These are phyloP conservation scores for Drosera capensis DNA, from an alignment of 148 eudicot genomes.

Conservation along the genomic window DNA sequence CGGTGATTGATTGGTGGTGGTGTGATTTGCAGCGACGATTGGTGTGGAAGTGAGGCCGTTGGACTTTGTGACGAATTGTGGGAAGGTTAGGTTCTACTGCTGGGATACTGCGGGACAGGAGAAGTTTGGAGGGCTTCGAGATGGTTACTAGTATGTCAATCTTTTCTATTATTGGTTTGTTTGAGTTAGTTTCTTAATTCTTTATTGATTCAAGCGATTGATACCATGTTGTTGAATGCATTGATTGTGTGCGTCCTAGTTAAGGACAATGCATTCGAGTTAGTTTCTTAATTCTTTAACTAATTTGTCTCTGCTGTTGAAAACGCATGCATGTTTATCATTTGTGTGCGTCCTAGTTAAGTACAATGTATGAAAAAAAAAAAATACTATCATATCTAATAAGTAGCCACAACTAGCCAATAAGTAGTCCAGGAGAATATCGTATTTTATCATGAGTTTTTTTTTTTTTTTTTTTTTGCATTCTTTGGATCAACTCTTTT, in stretches of 20 bases:
- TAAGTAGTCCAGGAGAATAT: not conserved
- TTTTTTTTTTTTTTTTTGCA: not conserved
- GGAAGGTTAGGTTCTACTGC: conserved; percentile 47
- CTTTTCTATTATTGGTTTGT: not conserved
- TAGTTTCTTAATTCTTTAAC: no score
- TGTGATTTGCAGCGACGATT: conserved; percentile 56
- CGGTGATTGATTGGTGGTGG: not conserved
- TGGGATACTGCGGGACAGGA: conserved; percentile 79
- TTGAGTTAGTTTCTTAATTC: no score
- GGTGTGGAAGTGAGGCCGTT: conserved; percentile 66
- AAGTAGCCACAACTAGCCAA: no score
- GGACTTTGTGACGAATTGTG: conserved; percentile 54
- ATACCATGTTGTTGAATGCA: no score
- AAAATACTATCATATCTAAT: no score
- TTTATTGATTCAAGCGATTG: not conserved
- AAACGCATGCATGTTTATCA: no score
- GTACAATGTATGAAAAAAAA: no score
- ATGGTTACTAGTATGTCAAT: conserved; percentile 48
- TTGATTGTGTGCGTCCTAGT: no score
- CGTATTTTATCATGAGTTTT: not conserved
- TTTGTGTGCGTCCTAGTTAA: no score
- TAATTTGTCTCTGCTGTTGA: no score
- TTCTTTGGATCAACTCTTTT: not conserved
- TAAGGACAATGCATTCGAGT: no score
- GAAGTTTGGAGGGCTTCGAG: conserved; percentile 60